These are phyloP conservation scores for Ceratocystiopsis brevicomis DNA, from an alignment of 2,329 filamentous ascomycete species.

Conservation along the genomic window DNA sequence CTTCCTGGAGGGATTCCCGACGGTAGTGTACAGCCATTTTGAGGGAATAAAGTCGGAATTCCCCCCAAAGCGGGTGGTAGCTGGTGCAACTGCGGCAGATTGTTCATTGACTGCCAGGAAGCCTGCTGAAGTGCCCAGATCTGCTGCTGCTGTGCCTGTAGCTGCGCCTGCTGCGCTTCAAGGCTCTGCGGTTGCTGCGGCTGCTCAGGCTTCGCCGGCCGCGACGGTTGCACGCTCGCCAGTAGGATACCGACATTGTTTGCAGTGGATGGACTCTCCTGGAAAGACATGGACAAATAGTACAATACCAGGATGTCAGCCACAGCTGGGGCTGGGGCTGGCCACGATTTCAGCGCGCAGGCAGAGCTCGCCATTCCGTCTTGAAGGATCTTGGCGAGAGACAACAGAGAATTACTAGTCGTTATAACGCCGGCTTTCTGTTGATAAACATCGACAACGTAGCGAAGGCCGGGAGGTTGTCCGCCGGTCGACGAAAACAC, in stretches of 20 bases:
- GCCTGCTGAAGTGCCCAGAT: not conserved
- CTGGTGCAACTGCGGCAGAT: conserved; percentile 2
- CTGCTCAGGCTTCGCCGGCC: too few relatives aligned
- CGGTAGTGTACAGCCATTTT: conserved; percentile 22
- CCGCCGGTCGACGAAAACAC: conserved; percentile 58
- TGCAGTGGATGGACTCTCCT: conserved; percentile 89
- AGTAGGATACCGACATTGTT: conserved; percentile 96
- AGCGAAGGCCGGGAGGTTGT: conserved; percentile 60
- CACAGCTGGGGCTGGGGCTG: conserved; percentile 43
- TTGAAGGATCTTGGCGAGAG: conserved; percentile 92
- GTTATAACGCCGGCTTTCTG: conserved; percentile 72
- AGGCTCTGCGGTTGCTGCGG: too few relatives aligned
- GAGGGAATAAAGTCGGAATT: conserved; percentile 6
- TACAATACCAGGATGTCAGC: conserved; percentile 88
- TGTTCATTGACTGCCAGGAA: too few relatives aligned
- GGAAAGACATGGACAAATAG: conserved; percentile 82
- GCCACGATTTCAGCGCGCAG: conserved; percentile 21
- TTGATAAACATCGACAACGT: conserved; percentile 50
- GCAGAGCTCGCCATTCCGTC: conserved; percentile 46
- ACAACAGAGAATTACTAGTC: conserved; percentile 87
- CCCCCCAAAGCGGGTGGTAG: conserved; percentile 6
- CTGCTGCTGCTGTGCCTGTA: not conserved
- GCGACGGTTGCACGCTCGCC: conserved; percentile 68
- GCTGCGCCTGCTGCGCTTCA: not conserved
- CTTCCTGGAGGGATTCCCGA: conserved; percentile 63